Base-by-base conservation (phyloP, 495 filamentous ascomycete species). In the Astrothelium subdiscretum region DNA sequence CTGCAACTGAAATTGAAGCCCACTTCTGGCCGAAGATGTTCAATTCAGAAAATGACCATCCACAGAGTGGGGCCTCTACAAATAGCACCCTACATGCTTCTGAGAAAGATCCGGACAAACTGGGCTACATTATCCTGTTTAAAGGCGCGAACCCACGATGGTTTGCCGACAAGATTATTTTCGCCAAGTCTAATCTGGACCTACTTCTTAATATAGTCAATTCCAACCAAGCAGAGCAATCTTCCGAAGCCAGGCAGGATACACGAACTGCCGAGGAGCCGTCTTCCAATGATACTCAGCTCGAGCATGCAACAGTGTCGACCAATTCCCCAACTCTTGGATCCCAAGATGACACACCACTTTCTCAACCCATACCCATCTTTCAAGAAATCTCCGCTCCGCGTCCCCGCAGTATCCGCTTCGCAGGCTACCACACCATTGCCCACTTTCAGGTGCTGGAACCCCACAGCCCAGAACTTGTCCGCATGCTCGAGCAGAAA, bases 401-500 rank as follows among this genome's bases (percentile, higher is more conserved):
- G 10, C 13, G 57, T 12, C 31, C 32, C n/a, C 59, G 51, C 3
- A 12, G 20, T n/a, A 35, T 32, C 27, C 60, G 52, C 31, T 65
- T 68, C 66, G 58, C 48, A 3, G 66, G 63, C 57, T 68, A 57
- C 31, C 60, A 62, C 27, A 35, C 13, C n/a, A 59, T 68, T 24
- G 27, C 22, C 18, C 38, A 43, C 3, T 12, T 68, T 32, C 18
- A 20, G 2, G 43, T 58, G 32, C 66, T 68, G 12, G 44, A 52
- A 13, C 66, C 66, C 10, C 31, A 51, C 35, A 68, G 59, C 32
- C 20, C 52, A 3, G 66, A 62, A 32, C 59, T 68, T 4, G 58
- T 63, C 1, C 59, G 63, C 52, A 68, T 65, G 66, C 63, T 66
- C 29, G 60, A 63, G 58, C 63, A 66, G 63, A 68, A 68, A 40